Conservation (phyloP, 2,329 filamentous ascomycete genomes). For the Fusarium beomiforme region DNA sequence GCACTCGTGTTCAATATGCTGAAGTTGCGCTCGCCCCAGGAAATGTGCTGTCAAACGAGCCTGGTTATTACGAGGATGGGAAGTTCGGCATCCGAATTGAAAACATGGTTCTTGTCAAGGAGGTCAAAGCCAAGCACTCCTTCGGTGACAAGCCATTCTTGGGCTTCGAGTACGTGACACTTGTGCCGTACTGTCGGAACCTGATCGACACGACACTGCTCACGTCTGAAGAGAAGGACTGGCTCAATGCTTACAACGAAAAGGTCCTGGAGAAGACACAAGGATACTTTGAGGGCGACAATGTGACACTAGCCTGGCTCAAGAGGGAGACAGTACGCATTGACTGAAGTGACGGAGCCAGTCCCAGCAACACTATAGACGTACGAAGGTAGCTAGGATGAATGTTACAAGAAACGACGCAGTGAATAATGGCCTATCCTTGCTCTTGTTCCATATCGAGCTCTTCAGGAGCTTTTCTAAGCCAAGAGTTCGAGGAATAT, state of each 20-base stretch:
- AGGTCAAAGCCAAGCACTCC: slow-evolving; percentile 84
- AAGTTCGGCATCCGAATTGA: slow-evolving; percentile 96
- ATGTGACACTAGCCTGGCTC: slow-evolving; percentile 80
- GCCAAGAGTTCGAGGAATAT: slow-evolving; percentile 50
- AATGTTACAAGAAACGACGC: slow-evolving; percentile 78
- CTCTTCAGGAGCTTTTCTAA: slow-evolving; percentile 52
- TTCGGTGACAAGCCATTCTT: slow-evolving; percentile 96
- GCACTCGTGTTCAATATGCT: slow-evolving; percentile 88
- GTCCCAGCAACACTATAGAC: slow-evolving; percentile 54
- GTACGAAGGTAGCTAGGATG: slow-evolving; percentile 65
- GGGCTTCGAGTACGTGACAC: slow-evolving; percentile 95
- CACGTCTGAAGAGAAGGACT: slow-evolving; percentile 78
- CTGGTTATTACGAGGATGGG: slow-evolving; percentile 96
- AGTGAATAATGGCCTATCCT: slow-evolving; percentile 71
- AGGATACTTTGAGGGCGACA: slow-evolving; percentile 77
- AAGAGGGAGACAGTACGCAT: slow-evolving; percentile 83
- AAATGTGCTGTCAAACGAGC: slow-evolving; percentile 95
- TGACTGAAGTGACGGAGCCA: slow-evolving; percentile 31
- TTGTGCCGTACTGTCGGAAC: slow-evolving; percentile 94
- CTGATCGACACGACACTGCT: slow-evolving; percentile 81
- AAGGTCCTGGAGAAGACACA: slow-evolving; percentile 86
- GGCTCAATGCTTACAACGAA: slow-evolving; percentile 87
- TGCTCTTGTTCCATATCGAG: slow-evolving; percentile 59
- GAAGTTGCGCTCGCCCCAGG: slow-evolving; percentile 91
- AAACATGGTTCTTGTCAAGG: slow-evolving; percentile 91